Evolutionary conservation across 371 early-diverging fungal species (phyloP).

Genomic region (Basidiobolus meristosporus): DNA sequence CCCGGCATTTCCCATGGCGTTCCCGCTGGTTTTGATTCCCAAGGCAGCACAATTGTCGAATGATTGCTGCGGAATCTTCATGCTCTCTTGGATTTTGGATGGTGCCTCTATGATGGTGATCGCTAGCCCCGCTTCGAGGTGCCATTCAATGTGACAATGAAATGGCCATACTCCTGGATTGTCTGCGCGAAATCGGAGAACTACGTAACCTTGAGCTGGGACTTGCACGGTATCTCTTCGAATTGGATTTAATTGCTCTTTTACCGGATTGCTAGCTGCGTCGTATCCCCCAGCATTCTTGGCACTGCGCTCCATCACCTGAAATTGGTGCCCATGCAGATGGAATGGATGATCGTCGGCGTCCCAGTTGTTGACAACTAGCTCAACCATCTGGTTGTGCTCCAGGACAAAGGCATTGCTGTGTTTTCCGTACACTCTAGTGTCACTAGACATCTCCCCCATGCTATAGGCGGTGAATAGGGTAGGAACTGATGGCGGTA

Average conservation of each 20-base stretch:
- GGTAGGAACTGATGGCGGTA: constrained; percentile 41
- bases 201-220: constrained; percentile 7
- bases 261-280: constrained; percentile 8
- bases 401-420: constrained; percentile 8
- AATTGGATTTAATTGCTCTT: constrained; percentile 18
- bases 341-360: constrained; percentile 54
- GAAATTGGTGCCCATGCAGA: constrained; percentile 67
- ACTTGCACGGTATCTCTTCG: constrained; percentile 30
- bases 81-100: constrained; percentile 5
- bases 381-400: constrained; percentile 13
- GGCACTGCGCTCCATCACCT: constrained; percentile 16
- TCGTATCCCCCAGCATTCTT: constrained; percentile 12
- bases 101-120: constrained; percentile 38
- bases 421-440: constrained; percentile 39
- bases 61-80: constrained; percentile 8
- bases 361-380: constrained; percentile 47
- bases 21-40: constrained; percentile 25
- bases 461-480: constrained; percentile 40
- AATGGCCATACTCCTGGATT: constrained; percentile 44
- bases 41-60: constrained; percentile 23
- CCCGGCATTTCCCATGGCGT: constrained; percentile 33
- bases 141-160: constrained; percentile 70
- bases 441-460: constrained; percentile 23
- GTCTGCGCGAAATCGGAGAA: constrained; percentile 26
- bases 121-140: constrained; percentile 29